Conservation (phyloP, 805 yeast genomes). For the Suhomyces kilbournensis region DNA sequence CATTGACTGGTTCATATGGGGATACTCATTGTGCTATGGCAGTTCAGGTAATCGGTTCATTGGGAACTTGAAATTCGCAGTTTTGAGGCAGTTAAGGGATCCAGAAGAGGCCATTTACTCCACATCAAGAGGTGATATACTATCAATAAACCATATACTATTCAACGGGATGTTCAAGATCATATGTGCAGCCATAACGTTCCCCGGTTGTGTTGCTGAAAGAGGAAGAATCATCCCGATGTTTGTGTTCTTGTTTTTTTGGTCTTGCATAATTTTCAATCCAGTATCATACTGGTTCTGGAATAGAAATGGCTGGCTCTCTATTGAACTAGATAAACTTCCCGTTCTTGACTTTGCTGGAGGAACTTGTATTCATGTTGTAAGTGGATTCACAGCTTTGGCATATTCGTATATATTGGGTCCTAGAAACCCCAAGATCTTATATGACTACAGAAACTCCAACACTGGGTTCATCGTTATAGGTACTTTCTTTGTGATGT, state of each 20-base stretch:
- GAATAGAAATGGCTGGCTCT: constrained; percentile 44
- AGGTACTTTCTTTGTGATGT: constrained; percentile 29
- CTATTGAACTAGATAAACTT: constrained; percentile 25
- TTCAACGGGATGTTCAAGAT: constrained; percentile 40
- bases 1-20: constrained; percentile 45
- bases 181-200: constrained; percentile 38
- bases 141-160: constrained; percentile 34
- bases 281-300: constrained; percentile 47
- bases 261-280: constrained; percentile 41
- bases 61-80: constrained; percentile 12
- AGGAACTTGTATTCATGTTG: constrained; percentile 43
- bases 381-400: constrained; percentile 44
- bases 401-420: constrained; percentile 44
- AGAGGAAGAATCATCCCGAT: constrained; percentile 42
- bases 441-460: constrained; percentile 35
- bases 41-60: constrained; percentile 33
- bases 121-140: constrained; percentile 39
- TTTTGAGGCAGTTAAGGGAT: constrained; percentile 22
- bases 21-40: constrained; percentile 41
- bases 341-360: constrained; percentile 47
- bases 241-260: constrained; percentile 35
- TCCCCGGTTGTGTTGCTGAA: constrained; percentile 45
- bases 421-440: constrained; percentile 38
- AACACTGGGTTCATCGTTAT: constrained; percentile 32
- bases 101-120: constrained; percentile 17